phyloP scores from a whole-genome alignment of 495 filamentous ascomycete species.

The Aspergillus mulundensis region DNA sequence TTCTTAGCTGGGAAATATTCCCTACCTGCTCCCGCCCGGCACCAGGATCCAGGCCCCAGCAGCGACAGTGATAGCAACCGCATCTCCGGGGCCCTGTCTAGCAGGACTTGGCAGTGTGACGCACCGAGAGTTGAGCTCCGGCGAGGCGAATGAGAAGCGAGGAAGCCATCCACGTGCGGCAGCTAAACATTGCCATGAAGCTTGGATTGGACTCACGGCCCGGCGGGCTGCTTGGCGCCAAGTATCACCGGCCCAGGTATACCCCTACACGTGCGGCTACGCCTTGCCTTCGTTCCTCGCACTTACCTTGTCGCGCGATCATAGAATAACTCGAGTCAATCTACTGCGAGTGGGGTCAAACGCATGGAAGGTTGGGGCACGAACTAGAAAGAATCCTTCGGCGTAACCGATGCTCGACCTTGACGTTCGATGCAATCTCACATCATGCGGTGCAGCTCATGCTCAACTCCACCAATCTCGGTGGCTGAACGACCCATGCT shows the following conservation, averaged over 20 bases:
- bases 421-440: not conserved
- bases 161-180: slow-evolving; percentile 8
- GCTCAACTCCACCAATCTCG: not conserved
- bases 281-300: not conserved
- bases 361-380: slow-evolving; percentile 6
- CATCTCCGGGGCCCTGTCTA: slow-evolving; percentile 5
- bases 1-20: not conserved
- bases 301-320: not conserved
- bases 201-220: slow-evolving; percentile 5
- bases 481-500: not conserved
- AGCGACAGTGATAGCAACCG: not conserved
- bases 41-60: not conserved
- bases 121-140: not conserved
- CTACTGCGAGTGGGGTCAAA: not conserved
- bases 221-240: slow-evolving; percentile 1
- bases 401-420: not conserved
- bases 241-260: slow-evolving; percentile 1
- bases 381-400: not conserved
- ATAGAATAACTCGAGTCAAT: not conserved
- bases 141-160: slow-evolving; percentile 1
- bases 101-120: slow-evolving; percentile 12
- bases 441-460: not conserved
- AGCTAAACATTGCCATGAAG: slow-evolving; percentile 11
- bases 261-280: slow-evolving; percentile 13
- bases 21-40: not conserved